Evolutionary conservation across 208 protist species (phyloP).

Genomic region (Trypanosoma brucei): DNA sequence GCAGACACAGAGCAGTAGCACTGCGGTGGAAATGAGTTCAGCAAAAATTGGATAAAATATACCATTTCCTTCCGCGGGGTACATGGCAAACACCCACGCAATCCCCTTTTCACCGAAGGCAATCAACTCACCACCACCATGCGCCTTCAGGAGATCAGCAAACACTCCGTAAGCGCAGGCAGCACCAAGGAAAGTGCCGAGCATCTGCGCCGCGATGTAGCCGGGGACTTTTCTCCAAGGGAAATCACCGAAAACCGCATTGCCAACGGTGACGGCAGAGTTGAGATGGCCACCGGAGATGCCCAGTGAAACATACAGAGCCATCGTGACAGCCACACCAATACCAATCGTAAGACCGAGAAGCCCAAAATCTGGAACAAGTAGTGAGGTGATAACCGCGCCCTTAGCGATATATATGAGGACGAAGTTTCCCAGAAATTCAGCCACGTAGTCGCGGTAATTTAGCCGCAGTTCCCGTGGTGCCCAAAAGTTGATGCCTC

Average conservation of each 20-base stretch:
- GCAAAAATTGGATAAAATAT: conserved; percentile 22
- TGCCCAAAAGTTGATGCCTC: conserved; percentile 21
- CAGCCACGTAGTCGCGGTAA: conserved; percentile 41
- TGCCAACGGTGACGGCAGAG: conserved; percentile 41
- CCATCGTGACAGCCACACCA: conserved; percentile 35
- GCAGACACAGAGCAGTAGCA: conserved; percentile 43
- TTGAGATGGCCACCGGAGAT: conserved; percentile 54
- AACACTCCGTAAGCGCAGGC: conserved; percentile 39
- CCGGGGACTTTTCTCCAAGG: conserved; percentile 47
- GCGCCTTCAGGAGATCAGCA: conserved; percentile 26
- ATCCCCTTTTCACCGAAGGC: conserved; percentile 6
- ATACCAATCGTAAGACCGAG: conserved; percentile 38
- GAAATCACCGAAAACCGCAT: conserved; percentile 32
- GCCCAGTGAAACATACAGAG: conserved; percentile 35
- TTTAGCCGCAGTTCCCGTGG: conserved; percentile 24
- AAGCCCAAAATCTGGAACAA: conserved; percentile 14
- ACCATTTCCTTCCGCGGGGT: conserved; percentile 27
- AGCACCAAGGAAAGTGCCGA: conserved; percentile 32
- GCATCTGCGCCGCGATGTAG: conserved; percentile 35
- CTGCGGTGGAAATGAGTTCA: conserved; percentile 40
- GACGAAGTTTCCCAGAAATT: conserved; percentile 50
- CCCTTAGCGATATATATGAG: conserved; percentile 42
- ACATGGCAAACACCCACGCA: conserved; percentile 40
- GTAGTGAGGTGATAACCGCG: conserved; percentile 23
- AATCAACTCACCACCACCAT: neutral